A percentile compares a stretch with the other conserved stretches of the same genome.
Evolutionary conservation across 2,329 filamentous ascomycete species (phyloP).

Genomic region (Diaporthe nobilis): DNA sequence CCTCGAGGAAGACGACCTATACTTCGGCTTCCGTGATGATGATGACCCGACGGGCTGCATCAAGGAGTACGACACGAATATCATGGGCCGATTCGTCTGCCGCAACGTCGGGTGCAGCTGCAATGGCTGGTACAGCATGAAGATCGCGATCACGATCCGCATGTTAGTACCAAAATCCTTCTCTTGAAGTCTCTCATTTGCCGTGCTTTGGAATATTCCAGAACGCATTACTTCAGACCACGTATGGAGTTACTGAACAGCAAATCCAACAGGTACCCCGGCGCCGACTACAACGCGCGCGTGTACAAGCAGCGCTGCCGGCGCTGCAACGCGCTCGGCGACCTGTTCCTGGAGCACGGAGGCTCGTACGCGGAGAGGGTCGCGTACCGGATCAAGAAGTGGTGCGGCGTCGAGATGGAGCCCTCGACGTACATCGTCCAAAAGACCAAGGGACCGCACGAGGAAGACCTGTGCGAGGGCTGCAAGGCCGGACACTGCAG

Average conservation of each 20-base stretch:
- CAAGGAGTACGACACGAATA: slow-evolving; percentile 39
- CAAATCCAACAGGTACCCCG: slow-evolving; percentile 29
- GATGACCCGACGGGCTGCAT: not conserved
- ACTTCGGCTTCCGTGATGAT: slow-evolving; percentile 7
- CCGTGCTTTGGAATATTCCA: not conserved
- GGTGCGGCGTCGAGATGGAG: slow-evolving; percentile 43
- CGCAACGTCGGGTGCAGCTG: slow-evolving; percentile 33
- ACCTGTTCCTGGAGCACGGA: slow-evolving; percentile 41
- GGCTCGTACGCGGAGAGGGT: slow-evolving; percentile 47
- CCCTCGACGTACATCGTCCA: not conserved
- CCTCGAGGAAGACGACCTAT: slow-evolving; percentile 22
- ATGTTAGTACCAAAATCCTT: not conserved
- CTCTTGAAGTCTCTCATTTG: not conserved
- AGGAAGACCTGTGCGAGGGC: not conserved
- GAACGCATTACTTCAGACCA: not conserved
- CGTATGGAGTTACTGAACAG: not conserved
- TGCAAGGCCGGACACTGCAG: slow-evolving; percentile 33
- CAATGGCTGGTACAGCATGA: slow-evolving; percentile 42
- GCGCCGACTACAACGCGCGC: slow-evolving; percentile 45
- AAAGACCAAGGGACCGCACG: not conserved
- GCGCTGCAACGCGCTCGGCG: slow-evolving; percentile 43
- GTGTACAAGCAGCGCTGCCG: slow-evolving; percentile 48
- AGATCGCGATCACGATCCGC: slow-evolving; percentile 42
- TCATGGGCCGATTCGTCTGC: slow-evolving; percentile 44
- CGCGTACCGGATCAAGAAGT: slow-evolving; percentile 48